These are phyloP conservation scores for Kodamaea jinghongensis DNA, from an alignment of 805 yeast genomes.

Conservation along the genomic window DNA sequence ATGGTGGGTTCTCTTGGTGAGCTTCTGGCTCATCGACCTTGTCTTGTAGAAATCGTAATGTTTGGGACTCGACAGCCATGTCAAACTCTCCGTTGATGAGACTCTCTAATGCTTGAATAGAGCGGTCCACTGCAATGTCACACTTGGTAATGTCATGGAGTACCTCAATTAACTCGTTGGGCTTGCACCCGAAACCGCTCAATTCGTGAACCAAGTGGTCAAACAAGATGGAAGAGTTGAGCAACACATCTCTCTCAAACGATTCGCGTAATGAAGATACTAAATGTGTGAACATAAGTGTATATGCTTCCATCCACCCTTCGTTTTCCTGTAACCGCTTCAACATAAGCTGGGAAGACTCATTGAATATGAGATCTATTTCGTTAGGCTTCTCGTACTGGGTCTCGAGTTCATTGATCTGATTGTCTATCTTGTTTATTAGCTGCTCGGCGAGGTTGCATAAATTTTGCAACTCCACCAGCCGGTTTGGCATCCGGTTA, in stretches of 20 bases:
- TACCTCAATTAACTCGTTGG: not conserved
- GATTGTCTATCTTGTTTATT: slow-evolving; percentile 33
- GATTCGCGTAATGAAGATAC: slow-evolving; percentile 44
- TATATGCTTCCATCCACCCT: slow-evolving; percentile 52
- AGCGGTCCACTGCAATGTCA: slow-evolving; percentile 5
- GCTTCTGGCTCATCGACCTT: slow-evolving; percentile 16
- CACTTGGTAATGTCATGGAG: not conserved
- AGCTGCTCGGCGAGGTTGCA: slow-evolving; percentile 30
- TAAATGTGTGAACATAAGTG: slow-evolving; percentile 38
- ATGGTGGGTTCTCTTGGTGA: not conserved
- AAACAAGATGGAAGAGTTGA: slow-evolving; percentile 53
- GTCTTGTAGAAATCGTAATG: slow-evolving; percentile 28
- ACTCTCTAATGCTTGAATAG: slow-evolving; percentile 15
- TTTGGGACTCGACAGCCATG: slow-evolving; percentile 26
- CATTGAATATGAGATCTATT: slow-evolving; percentile 48
- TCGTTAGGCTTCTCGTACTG: slow-evolving; percentile 50
- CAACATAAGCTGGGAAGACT: slow-evolving; percentile 46
- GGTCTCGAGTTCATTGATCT: slow-evolving; percentile 51
- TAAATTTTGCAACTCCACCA: slow-evolving; percentile 9
- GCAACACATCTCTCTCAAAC: slow-evolving; percentile 52
- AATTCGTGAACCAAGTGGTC: slow-evolving; percentile 44
- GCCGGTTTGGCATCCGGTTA: not conserved
- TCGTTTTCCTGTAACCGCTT: slow-evolving; percentile 50
- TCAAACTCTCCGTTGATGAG: slow-evolving; percentile 37
- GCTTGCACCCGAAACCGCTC: slow-evolving; percentile 12